Base-by-base conservation (phyloP, 2,329 filamentous ascomycete genomes). In the Penicillium sp. region DNA sequence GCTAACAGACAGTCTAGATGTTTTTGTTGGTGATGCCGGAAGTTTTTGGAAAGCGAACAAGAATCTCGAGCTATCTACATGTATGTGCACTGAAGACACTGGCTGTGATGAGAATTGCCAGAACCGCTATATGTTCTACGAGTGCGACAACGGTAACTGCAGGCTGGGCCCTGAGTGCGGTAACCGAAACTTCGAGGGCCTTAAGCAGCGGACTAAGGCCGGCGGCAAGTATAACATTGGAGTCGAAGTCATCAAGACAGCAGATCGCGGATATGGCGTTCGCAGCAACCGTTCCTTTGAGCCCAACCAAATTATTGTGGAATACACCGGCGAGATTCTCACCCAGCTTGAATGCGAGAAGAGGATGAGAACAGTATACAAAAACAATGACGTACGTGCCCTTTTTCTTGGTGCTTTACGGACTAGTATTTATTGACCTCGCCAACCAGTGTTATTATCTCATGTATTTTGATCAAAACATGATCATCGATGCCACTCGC, bases 391-490 rank as follows among this genome's bases (percentile, higher is more conserved):
- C 77, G 92, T 96, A 73, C 73, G 85, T 73, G 29, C 16, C 9
- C 34, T 31, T 9, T 18, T 11, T 38, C 3, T 9, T 32, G 8
- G 18, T 50, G 18, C 14, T 48, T 55, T 40, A 11, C 6, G 2
- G 26, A 10, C 9, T 29, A 7, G 29, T 34, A 7, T 44, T 47
- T 53, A 61, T 38, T 63, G 53, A 68, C 49, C 34, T 13, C 20
- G 39, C 29, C 50, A 31, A 29, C 40, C 67, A 96, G 90, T 96
- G 92, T 75, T 97, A 96, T 75, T 99, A 99, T 74, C 81, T 99
- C 48, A 99, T 99, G 94, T 92, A 91, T 54, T 97, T 97, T 71
- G 92, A 97, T 70, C 92, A 97, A 74, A 94, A 95, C 74, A 94
- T 97, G 86, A 96, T 97, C 67, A 96, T 99, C 62, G 94, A 99